A percentile compares a stretch with the other conserved stretches of the same genome.
Evolutionary conservation across 495 filamentous ascomycete genomes (phyloP).

Genomic region (Pyronema omphalodes): DNA sequence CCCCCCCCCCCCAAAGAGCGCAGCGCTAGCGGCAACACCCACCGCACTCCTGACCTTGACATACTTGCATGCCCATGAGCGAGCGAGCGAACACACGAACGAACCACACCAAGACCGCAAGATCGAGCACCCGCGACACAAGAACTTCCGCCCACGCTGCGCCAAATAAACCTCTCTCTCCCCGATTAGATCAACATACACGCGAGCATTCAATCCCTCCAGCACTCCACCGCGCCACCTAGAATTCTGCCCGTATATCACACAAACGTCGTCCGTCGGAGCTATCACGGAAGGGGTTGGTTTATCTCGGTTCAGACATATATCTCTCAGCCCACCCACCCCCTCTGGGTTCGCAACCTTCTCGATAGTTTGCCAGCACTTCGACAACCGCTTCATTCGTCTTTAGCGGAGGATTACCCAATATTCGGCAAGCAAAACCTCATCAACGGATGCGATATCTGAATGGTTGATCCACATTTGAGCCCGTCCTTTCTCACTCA

Average conservation of each 20-base stretch:
- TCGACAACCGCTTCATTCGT: background rate
- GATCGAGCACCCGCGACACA: background rate
- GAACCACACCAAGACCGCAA: background rate
- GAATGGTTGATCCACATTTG: background rate
- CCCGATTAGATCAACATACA: background rate
- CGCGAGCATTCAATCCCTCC: background rate
- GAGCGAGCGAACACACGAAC: background rate
- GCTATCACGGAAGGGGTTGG: slow-evolving; percentile 4
- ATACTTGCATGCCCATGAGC: background rate
- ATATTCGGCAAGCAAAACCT: no score
- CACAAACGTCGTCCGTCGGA: background rate
- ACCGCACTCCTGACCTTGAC: background rate
- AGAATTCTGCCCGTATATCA: background rate
- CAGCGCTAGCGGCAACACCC: background rate
- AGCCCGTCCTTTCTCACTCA: background rate
- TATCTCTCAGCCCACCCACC: slow-evolving; percentile 5
- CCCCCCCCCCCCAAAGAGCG: background rate
- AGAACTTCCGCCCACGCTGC: background rate
- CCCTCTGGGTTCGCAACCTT: background rate
- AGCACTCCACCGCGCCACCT: background rate
- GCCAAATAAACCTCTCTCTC: background rate
- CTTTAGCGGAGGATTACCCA: no score
- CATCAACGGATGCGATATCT: background rate
- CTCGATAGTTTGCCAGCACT: background rate
- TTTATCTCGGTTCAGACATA: slow-evolving; percentile 1